These are phyloP conservation scores for Auriculariales sp. DNA, from an alignment of 768 basidiomycete genomes.

Conservation along the genomic window DNA sequence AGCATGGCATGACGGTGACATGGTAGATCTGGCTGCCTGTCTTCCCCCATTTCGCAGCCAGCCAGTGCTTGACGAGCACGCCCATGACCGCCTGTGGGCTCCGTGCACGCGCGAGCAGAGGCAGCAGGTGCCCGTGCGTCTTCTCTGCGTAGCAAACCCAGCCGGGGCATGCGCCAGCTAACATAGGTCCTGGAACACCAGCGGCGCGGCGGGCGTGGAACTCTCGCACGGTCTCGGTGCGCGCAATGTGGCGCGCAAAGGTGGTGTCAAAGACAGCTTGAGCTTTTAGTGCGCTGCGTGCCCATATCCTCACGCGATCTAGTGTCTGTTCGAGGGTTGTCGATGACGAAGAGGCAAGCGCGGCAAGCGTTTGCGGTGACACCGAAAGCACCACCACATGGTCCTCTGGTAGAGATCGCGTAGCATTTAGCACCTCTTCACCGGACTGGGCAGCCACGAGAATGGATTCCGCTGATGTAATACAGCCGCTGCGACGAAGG, in stretches of 20 bases:
- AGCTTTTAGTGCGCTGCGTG: constrained; percentile 41
- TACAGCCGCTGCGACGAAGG: constrained; percentile 60
- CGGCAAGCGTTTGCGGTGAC: constrained; percentile 76
- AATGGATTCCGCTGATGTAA: constrained; percentile 90
- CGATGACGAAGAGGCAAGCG: constrained; percentile 50
- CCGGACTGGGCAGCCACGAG: constrained; percentile 94
- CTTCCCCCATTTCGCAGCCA: constrained; percentile 51
- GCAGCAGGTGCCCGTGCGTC: constrained; percentile 85
- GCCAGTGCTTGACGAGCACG: constrained; percentile 80
- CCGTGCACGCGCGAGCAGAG: constrained; percentile 76
- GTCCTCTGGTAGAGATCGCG: constrained; percentile 21
- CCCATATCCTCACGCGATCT: constrained; percentile 28
- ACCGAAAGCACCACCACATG: constrained; percentile 69
- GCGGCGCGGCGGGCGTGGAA: constrained; percentile 52
- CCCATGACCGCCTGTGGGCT: constrained; percentile 95
- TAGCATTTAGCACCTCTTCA: constrained; percentile 65
- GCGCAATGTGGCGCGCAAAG: constrained; percentile 76
- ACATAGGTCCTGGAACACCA: constrained; percentile 48
- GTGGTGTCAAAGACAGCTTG: constrained; percentile 84
- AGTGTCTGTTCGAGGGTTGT: constrained; percentile 32
- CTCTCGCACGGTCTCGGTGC: constrained; percentile 70
- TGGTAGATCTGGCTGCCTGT: constrained; percentile 84
- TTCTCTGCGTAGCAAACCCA: constrained; percentile 99
- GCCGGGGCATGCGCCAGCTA: constrained; percentile 92
- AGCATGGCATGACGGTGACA: constrained; percentile 97